Evolutionary conservation across 768 basidiomycete species (phyloP).

Genomic region (Boletus pseudopeckii): DNA sequence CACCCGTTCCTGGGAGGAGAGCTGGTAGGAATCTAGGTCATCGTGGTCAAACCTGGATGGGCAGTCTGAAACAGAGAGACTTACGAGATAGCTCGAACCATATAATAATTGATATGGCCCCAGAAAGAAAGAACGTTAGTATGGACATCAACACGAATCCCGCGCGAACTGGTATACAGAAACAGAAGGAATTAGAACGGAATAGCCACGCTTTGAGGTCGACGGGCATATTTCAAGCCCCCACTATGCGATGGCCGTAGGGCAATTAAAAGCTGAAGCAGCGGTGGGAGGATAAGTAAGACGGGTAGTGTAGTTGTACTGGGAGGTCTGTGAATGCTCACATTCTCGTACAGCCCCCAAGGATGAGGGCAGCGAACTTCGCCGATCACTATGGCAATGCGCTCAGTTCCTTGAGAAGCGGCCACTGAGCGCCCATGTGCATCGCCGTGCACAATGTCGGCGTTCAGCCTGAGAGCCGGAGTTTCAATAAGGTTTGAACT

Average conservation of each 20-base stretch:
- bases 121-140: slow-evolving; percentile 53
- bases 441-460: not conserved
- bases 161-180: slow-evolving; percentile 58
- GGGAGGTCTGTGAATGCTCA: not conserved
- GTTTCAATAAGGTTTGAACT: slow-evolving; percentile 15
- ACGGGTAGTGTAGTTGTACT: no score
- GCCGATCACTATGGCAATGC: slow-evolving; percentile 15
- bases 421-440: not conserved
- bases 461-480: slow-evolving; percentile 13
- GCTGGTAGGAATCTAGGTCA: slow-evolving; percentile 33
- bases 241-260: not conserved
- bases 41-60: not conserved
- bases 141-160: slow-evolving; percentile 57
- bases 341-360: slow-evolving; percentile 3
- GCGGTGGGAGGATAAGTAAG: not conserved
- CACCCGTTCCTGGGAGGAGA: slow-evolving; percentile 29
- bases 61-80: slow-evolving; percentile 20
- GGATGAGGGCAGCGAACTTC: not conserved
- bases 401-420: not conserved
- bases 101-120: slow-evolving; percentile 47
- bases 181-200: slow-evolving; percentile 55
- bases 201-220: slow-evolving; percentile 45
- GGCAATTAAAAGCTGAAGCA: not conserved
- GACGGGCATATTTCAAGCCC: slow-evolving; percentile 35
- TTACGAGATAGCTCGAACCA: slow-evolving; percentile 64